phyloP scores from a whole-genome alignment of 352 stramenopile species.

The Pythium plurisporium region DNA sequence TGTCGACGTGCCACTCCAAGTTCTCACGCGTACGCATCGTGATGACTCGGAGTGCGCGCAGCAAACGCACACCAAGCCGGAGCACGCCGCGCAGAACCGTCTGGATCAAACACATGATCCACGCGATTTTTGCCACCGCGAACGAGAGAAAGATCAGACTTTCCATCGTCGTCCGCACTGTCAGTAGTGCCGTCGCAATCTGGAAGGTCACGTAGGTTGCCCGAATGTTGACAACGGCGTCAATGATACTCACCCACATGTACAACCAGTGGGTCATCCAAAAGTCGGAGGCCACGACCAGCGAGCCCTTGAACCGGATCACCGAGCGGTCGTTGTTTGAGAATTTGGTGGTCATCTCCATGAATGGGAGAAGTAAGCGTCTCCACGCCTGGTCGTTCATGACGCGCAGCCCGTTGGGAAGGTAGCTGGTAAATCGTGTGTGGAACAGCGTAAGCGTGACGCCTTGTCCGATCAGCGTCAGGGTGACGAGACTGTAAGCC shows the following conservation, averaged over 20 bases:
- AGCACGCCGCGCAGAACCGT: constrained; percentile 26
- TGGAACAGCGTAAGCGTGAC: constrained; percentile 42
- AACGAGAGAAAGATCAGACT: constrained; percentile 53
- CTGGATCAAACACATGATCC: constrained; percentile 53
- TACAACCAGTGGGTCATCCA: constrained; percentile 73
- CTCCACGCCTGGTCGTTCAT: constrained; percentile 20
- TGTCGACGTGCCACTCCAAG: constrained; percentile 48
- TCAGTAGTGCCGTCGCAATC: constrained; percentile 46
- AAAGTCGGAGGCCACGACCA: constrained; percentile 49
- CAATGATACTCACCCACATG: constrained; percentile 45
- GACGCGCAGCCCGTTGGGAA: constrained; percentile 36
- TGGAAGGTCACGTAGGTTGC: constrained; percentile 43
- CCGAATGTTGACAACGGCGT: constrained; percentile 36
- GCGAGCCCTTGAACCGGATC: constrained; percentile 47
- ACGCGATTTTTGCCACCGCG: constrained; percentile 45
- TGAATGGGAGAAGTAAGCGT: constrained; percentile 41
- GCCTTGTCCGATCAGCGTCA: constrained; percentile 37
- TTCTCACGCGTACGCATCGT: constrained; percentile 24
- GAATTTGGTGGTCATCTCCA: constrained; percentile 27
- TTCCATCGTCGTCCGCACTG: constrained; percentile 33
- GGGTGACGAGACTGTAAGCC: constrained; percentile 37
- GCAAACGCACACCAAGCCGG: constrained; percentile 27
- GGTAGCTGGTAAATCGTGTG: constrained; percentile 31
- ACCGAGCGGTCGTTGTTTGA: constrained; percentile 31
- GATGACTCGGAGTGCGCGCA: constrained; percentile 37